These are phyloP conservation scores for Exsudoporus frostii DNA, from an alignment of 768 basidiomycete species.

Conservation along the genomic window DNA sequence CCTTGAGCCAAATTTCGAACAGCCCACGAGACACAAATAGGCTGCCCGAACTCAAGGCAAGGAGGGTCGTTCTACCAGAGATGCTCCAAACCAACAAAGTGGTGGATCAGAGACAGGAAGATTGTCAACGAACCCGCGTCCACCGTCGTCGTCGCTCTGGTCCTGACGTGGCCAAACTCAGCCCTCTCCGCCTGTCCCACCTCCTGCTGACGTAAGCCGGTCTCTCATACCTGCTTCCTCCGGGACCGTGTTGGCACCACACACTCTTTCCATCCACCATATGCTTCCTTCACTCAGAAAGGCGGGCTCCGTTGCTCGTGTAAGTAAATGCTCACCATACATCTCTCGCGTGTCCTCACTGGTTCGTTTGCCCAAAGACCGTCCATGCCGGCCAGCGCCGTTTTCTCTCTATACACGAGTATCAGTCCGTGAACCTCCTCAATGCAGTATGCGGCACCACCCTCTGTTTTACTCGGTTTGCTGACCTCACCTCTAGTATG, in stretches of 20 bases:
- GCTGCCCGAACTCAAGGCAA: slow-evolving; percentile 80
- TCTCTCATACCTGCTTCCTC: background rate
- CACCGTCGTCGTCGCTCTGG: slow-evolving; percentile 84
- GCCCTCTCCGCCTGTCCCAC: background rate
- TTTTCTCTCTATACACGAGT: slow-evolving; percentile 95
- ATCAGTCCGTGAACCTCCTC: slow-evolving; percentile 92
- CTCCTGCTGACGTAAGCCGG: slow-evolving; percentile 40
- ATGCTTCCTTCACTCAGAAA: slow-evolving; percentile 73
- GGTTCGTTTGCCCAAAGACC: slow-evolving; percentile 37
- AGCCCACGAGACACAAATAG: slow-evolving; percentile 46
- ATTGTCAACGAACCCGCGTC: slow-evolving; percentile 32
- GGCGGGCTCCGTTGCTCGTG: slow-evolving; percentile 62
- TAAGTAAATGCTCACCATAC: slow-evolving; percentile 27
- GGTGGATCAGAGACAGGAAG: slow-evolving; percentile 74
- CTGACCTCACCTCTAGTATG: slow-evolving; percentile 61
- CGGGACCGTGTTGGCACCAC: slow-evolving; percentile 9
- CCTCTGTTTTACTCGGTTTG: background rate
- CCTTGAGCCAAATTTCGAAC: slow-evolving; percentile 80
- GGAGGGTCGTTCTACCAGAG: slow-evolving; percentile 63
- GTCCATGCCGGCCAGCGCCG: slow-evolving; percentile 82
- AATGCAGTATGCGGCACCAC: slow-evolving; percentile 65
- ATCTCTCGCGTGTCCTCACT: background rate
- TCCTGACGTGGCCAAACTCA: slow-evolving; percentile 17
- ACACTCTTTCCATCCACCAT: slow-evolving; percentile 25
- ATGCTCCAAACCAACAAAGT: slow-evolving; percentile 39